Percentiles rank a stretch among this genome's conserved stretches.
Conservation (phyloP, 495 filamentous ascomycete genomes). For the Chlorociboria aeruginascens region DNA sequence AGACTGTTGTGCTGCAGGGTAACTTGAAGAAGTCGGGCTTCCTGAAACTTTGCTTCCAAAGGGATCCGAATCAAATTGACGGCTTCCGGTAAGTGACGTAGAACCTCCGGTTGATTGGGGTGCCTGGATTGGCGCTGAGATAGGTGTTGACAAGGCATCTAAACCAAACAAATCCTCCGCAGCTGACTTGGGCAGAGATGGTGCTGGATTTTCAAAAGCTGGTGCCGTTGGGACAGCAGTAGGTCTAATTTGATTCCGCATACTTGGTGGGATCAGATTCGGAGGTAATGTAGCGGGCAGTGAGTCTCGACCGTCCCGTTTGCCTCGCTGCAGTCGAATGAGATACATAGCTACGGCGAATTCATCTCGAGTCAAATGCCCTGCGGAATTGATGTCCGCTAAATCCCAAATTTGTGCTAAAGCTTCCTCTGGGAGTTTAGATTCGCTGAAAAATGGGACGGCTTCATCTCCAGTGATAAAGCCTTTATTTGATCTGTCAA, state of each 20-base stretch:
- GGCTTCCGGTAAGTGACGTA: constrained; percentile 13
- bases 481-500: constrained; percentile 69
- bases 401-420: constrained; percentile 97
- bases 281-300: constrained; percentile 66
- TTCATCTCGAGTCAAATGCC: constrained; percentile 73
- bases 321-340: constrained; percentile 74
- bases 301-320: constrained; percentile 41
- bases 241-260: constrained; percentile 56
- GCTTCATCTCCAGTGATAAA: constrained; percentile 88
- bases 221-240: constrained; percentile 37
- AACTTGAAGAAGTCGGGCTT: constrained; percentile 38
- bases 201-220: constrained; percentile 38
- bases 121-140: constrained; percentile 39
- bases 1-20: constrained; percentile 28
- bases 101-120: constrained; percentile 66
- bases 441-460: constrained; percentile 88
- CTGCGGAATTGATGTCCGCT: constrained; percentile 85
- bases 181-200: constrained; percentile 54
- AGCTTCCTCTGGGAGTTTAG: constrained; percentile 75
- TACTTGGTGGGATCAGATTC: constrained; percentile 76
- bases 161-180: constrained; percentile 88
- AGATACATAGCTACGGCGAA: constrained; percentile 98
- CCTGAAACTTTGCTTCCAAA: constrained; percentile 38
- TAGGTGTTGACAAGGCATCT: constrained; percentile 49
- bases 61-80: constrained; percentile 37